Conservation (phyloP, 106 monocot genomes). For the Platanthera zijinensis region DNA sequence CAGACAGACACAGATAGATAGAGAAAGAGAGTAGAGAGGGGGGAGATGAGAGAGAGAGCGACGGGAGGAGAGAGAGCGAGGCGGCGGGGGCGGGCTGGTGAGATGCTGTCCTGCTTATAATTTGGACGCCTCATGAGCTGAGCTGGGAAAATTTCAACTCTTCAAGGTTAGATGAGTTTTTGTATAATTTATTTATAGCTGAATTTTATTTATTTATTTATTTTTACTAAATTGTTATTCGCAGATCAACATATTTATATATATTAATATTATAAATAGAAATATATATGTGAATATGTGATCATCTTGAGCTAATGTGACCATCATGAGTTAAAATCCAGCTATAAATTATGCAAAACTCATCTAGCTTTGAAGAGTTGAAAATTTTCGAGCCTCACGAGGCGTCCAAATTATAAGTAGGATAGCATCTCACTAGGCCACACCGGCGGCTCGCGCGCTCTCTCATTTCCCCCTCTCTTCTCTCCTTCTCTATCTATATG, state of each 20-base stretch:
- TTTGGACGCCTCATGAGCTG: no score
- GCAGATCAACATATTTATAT: neutral
- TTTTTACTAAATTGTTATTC: neutral
- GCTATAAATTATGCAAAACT: neutral
- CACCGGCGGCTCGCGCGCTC: neutral
- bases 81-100: neutral
- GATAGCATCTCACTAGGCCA: neutral
- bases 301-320: no score
- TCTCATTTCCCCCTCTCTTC: neutral
- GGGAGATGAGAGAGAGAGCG: neutral
- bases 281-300: no score
- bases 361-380: neutral
- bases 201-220: neutral
- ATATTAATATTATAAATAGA: neutral
- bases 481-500: neutral
- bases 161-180: neutral
- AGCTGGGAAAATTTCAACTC: neutral
- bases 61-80: no score
- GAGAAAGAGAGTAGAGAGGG: slow-evolving; percentile 1
- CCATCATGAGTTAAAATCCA: no score
- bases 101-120: neutral
- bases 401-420: neutral
- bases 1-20: neutral
- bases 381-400: neutral
- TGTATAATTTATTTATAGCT: neutral